These are phyloP conservation scores for Sporisorium exsertum DNA, from an alignment of 1,284 basidiomycete genomes.

Conservation along the genomic window DNA sequence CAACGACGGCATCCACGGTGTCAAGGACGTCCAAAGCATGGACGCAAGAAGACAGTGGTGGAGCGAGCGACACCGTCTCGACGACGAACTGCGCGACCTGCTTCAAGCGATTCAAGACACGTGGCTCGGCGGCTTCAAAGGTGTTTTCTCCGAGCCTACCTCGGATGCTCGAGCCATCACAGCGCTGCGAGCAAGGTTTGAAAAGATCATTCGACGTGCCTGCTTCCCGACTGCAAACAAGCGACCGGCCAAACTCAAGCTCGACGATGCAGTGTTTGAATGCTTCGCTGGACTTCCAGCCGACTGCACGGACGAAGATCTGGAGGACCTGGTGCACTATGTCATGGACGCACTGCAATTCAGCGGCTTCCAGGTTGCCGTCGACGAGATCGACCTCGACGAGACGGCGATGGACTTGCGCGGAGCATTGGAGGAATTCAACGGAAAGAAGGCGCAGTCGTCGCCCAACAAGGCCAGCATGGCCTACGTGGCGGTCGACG, in stretches of 20 bases:
- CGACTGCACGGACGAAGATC: conserved; percentile 84
- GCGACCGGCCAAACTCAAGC: conserved; percentile 72
- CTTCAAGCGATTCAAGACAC: conserved; percentile 89
- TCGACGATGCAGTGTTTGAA: conserved; percentile 80
- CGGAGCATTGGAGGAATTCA: conserved; percentile 57
- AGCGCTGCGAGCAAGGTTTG: conserved; percentile 41
- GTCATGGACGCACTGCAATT: conserved; percentile 93
- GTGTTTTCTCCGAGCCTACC: conserved; percentile 46
- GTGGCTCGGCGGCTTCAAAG: conserved; percentile 96
- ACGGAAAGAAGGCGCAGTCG: conserved; percentile 36
- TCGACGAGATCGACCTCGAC: conserved; percentile 91
- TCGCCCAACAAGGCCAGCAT: conserved; percentile 41
- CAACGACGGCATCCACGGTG: conserved; percentile 81
- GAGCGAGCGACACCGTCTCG: conserved; percentile 80
- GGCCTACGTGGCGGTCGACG: conserved; percentile 31
- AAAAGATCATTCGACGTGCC: conserved; percentile 67
- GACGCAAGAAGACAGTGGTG: conserved; percentile 82
- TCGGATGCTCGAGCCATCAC: conserved; percentile 30
- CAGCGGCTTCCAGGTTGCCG: conserved; percentile 86
- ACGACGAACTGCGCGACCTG: conserved; percentile 80
- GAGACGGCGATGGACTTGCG: conserved; percentile 74
- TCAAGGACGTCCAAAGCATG: conserved; percentile 78
- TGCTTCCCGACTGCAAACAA: conserved; percentile 72
- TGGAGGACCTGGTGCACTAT: conserved; percentile 95
- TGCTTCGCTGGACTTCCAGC: conserved; percentile 86